A percentile compares a stretch with the other conserved stretches of the same genome.
These are phyloP conservation scores for Cenchrus americanus DNA, from an alignment of 176 grass and related monocot species.

Conservation along the genomic window DNA sequence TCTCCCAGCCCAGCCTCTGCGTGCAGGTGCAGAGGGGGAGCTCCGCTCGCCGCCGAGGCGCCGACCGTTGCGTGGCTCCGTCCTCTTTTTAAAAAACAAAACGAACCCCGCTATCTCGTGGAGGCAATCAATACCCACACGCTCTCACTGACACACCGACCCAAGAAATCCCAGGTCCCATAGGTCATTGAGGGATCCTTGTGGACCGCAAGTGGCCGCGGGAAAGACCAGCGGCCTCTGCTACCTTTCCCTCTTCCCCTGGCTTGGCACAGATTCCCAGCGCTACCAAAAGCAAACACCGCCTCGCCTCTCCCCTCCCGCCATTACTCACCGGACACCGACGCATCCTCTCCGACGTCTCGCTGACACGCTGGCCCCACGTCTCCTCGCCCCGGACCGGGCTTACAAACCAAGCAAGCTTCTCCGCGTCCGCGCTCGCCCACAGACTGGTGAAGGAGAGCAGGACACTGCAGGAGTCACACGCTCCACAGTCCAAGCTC, in stretches of 20 bases:
- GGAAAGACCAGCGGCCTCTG: conserved; percentile 17
- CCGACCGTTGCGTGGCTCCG: conserved; percentile 30
- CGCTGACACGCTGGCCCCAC: conserved; percentile 16
- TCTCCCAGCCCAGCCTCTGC: not conserved
- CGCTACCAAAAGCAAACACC: conserved; percentile 43
- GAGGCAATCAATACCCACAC: accelerated
- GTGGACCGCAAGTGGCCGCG: not conserved
- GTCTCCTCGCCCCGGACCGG: not conserved
- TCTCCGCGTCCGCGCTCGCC: not conserved
- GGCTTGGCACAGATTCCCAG: conserved; percentile 59
- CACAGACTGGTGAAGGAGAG: not conserved
- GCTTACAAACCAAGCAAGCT: not conserved
- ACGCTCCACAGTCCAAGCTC: conserved; percentile 13
- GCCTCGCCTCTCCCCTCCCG: conserved; percentile 6
- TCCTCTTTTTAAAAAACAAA: not conserved
- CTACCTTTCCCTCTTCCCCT: conserved; percentile 48
- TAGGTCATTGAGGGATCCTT: accelerated
- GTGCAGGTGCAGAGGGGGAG: no score
- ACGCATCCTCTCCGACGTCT: not conserved
- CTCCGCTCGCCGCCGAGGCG: conserved; percentile 4
- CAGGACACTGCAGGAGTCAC: not conserved
- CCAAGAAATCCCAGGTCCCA: accelerated
- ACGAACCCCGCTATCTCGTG: accelerated
- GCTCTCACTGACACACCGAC: not conserved
- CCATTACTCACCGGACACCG: conserved; percentile 43